phyloP scores from a whole-genome alignment of 2,329 filamentous ascomycete genomes.

The Teratosphaeria pseudoeucalypti region DNA sequence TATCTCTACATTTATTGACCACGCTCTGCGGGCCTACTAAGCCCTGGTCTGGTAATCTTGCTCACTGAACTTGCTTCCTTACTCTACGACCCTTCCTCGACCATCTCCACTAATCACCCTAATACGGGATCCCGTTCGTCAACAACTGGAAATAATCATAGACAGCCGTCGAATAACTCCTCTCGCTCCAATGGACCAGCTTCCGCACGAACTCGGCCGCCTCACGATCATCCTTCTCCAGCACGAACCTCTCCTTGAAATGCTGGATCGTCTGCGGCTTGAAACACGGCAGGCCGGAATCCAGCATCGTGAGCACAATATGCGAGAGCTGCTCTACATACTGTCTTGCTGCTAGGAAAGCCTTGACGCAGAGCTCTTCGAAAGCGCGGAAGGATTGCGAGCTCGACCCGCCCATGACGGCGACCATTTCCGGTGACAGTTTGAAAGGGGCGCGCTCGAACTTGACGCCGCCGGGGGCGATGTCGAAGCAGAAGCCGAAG shows the following conservation, averaged over 20 bases:
- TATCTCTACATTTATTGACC: too few species aligned
- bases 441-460: constrained; percentile 99
- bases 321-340: constrained; percentile 83
- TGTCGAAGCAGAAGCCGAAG: constrained; percentile 99
- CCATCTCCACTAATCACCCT: neutral
- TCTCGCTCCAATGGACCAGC: constrained; percentile 79
- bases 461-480: constrained; percentile 89
- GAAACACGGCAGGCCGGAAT: constrained; percentile 92
- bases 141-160: constrained; percentile 98
- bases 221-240: constrained; percentile 84
- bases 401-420: constrained; percentile 85
- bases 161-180: constrained; percentile 81
- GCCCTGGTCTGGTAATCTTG: too few species aligned
- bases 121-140: constrained; percentile 96
- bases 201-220: constrained; percentile 90
- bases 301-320: constrained; percentile 89
- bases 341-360: constrained; percentile 78
- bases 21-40: too few species aligned
- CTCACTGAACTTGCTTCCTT: too few species aligned
- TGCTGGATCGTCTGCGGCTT: constrained; percentile 90
- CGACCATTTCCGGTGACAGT: constrained; percentile 91
- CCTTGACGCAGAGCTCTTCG: constrained; percentile 90
- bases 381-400: constrained; percentile 92
- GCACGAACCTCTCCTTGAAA: constrained; percentile 83
- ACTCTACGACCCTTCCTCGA: neutral